Percentiles rank a stretch among this genome's conserved stretches.
These are phyloP conservation scores for Globisporangium cystogenes DNA, from an alignment of 352 stramenopile genomes.

Conservation along the genomic window DNA sequence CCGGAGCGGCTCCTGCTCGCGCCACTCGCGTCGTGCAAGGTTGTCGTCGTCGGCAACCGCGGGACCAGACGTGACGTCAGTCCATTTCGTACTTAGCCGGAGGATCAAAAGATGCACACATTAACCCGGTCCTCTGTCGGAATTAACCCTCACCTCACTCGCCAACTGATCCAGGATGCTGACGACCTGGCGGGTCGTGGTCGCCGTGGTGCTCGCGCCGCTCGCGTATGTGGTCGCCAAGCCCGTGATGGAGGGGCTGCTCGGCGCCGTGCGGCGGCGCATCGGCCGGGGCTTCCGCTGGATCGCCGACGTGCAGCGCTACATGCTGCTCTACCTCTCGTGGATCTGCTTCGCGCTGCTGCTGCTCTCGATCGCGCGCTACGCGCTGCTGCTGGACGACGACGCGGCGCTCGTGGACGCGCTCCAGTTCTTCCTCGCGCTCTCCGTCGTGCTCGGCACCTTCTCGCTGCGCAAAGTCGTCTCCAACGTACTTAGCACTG, in stretches of 20 bases:
- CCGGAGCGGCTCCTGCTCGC: too few relatives aligned
- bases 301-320: constrained; percentile 74
- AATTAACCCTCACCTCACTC: too few relatives aligned
- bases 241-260: constrained; percentile 40
- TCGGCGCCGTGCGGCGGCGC: constrained; percentile 41
- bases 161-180: constrained; percentile 26
- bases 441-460: constrained; percentile 68
- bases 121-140: too few relatives aligned
- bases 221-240: constrained; percentile 52
- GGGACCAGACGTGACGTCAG: too few relatives aligned
- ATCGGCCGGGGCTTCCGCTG: constrained; percentile 68
- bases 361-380: constrained; percentile 41
- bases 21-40: too few relatives aligned
- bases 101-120: too few relatives aligned
- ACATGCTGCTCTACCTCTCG: constrained; percentile 73
- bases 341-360: constrained; percentile 52
- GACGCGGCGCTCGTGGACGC: constrained; percentile 41
- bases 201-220: constrained; percentile 32
- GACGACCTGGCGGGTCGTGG: constrained; percentile 45
- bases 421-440: constrained; percentile 49
- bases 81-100: neutral
- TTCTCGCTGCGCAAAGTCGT: constrained; percentile 72
- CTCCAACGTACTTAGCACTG: constrained; percentile 45
- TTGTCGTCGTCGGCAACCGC: too few relatives aligned
- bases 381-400: constrained; percentile 51